Evolutionary conservation across 2,329 filamentous ascomycete species (phyloP).

Genomic region (Penicillium sumatraense): DNA sequence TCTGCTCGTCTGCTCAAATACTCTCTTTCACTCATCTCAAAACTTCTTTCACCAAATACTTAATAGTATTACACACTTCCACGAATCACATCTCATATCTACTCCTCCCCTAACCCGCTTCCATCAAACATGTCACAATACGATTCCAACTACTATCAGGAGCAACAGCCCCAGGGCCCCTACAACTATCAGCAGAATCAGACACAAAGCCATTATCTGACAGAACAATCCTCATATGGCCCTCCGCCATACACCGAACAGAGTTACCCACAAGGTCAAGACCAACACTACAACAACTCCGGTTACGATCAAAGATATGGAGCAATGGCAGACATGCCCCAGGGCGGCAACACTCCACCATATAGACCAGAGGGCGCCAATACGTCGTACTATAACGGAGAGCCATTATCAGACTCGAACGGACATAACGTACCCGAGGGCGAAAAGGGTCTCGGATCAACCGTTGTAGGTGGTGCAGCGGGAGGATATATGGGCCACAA

Average conservation of each 20-base stretch:
- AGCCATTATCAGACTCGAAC: not conserved
- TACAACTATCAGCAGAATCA: not conserved
- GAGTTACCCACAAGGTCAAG: not conserved
- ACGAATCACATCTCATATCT: not conserved
- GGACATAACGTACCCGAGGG: slow-evolving; percentile 10
- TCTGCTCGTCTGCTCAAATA: not conserved
- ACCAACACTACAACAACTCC: not conserved
- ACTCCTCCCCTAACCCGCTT: not conserved
- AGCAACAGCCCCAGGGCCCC: not conserved
- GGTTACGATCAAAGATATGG: not conserved
- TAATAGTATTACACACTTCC: not conserved
- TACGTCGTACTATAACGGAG: not conserved
- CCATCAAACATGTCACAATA: not conserved
- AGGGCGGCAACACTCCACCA: not conserved
- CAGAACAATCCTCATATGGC: not conserved
- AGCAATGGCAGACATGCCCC: not conserved
- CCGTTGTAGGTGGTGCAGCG: slow-evolving; percentile 23
- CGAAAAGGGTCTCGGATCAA: slow-evolving; percentile 25
- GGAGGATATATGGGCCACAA: slow-evolving; percentile 27
- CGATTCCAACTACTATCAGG: not conserved
- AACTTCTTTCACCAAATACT: not conserved
- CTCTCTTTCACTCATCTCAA: not conserved
- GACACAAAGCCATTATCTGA: not conserved
- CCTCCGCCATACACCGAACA: not conserved
- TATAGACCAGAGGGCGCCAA: not conserved